A percentile compares a stretch with the other conserved stretches of the same genome.
Conservation (phyloP, 371 early-diverging fungal genomes). For the Scutellospora calospora region DNA sequence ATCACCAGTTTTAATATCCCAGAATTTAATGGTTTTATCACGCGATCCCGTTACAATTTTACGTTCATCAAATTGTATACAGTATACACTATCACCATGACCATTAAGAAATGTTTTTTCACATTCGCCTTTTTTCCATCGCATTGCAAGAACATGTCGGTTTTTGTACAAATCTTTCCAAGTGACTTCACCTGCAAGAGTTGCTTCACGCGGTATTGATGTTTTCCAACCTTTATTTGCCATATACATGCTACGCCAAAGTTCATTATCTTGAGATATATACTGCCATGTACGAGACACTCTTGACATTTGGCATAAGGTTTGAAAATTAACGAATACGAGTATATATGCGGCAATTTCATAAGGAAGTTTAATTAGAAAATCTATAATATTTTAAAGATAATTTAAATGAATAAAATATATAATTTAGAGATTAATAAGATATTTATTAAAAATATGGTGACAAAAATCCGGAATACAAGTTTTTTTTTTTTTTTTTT, state of each 20-base stretch:
- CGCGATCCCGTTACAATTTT: conserved; percentile 92
- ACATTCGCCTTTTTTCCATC: conserved; percentile 60
- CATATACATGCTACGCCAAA: conserved; percentile 57
- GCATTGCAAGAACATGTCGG: conserved; percentile 58
- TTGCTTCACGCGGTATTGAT: neutral
- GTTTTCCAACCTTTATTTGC: conserved; percentile 35
- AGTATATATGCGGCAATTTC: conserved; percentile 65
- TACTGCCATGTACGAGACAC: conserved; percentile 65
- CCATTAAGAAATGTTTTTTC: conserved; percentile 66
- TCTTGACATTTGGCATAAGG: conserved; percentile 56
- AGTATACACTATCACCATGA: conserved; percentile 94
- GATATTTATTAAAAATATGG: too few relatives aligned
- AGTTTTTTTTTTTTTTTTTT: too few relatives aligned
- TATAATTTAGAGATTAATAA: neutral
- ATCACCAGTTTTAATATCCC: conserved; percentile 72
- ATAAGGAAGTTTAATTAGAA: conserved; percentile 62
- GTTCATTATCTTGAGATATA: conserved; percentile 59
- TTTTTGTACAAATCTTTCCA: conserved; percentile 69
- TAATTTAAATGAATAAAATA: neutral
- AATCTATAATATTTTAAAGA: conserved; percentile 54
- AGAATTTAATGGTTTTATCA: conserved; percentile 87
- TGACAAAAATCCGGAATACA: too few relatives aligned
- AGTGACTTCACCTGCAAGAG: conserved; percentile 48
- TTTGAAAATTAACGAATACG: conserved; percentile 58
- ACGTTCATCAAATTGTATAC: conserved; percentile 87